phyloP scores from a whole-genome alignment of 1,284 basidiomycete species.

The Ustilago vetiveriae region DNA sequence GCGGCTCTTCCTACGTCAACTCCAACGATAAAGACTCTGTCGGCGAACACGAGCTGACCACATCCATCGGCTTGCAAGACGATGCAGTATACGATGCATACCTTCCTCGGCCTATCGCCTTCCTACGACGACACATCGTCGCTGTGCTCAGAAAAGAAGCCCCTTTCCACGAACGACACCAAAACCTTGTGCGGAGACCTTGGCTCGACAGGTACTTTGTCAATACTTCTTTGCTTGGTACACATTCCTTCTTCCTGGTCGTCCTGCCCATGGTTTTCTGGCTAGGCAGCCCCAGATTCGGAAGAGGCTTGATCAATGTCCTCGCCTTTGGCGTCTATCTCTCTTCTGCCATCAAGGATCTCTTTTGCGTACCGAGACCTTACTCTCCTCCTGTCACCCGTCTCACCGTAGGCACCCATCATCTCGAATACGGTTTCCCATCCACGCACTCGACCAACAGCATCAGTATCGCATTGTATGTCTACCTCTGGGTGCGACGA shows the following conservation, averaged over 20 bases:
- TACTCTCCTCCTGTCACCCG: slow-evolving; percentile 89
- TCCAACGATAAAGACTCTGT: slow-evolving; percentile 23
- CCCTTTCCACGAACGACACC: slow-evolving; percentile 45
- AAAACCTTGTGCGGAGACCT: slow-evolving; percentile 66
- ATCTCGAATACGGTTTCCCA: slow-evolving; percentile 82
- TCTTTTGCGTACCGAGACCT: slow-evolving; percentile 88
- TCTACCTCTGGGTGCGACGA: slow-evolving; percentile 56
- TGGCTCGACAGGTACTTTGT: slow-evolving; percentile 88
- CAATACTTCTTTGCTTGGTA: slow-evolving; percentile 80
- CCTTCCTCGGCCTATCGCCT: slow-evolving; percentile 43
- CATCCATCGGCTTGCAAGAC: slow-evolving; percentile 51
- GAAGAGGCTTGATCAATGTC: slow-evolving; percentile 72
- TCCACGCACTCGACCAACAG: slow-evolving; percentile 95
- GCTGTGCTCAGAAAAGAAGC: slow-evolving; percentile 38
- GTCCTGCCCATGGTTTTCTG: slow-evolving; percentile 86
- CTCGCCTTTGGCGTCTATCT: slow-evolving; percentile 84
- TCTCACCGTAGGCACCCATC: slow-evolving; percentile 70
- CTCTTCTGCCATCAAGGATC: slow-evolving; percentile 85
- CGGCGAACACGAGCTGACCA: slow-evolving; percentile 37
- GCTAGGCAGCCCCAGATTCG: slow-evolving; percentile 79
- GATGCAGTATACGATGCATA: slow-evolving; percentile 57
- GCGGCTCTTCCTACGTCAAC: slow-evolving; percentile 45
- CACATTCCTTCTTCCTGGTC: slow-evolving; percentile 94
- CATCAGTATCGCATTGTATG: slow-evolving; percentile 77
- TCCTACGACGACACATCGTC: slow-evolving; percentile 43